Percentiles rank a stretch among this genome's conserved stretches.
Conservation (phyloP, 345 rosid species). For the Hevea brasiliensis region DNA sequence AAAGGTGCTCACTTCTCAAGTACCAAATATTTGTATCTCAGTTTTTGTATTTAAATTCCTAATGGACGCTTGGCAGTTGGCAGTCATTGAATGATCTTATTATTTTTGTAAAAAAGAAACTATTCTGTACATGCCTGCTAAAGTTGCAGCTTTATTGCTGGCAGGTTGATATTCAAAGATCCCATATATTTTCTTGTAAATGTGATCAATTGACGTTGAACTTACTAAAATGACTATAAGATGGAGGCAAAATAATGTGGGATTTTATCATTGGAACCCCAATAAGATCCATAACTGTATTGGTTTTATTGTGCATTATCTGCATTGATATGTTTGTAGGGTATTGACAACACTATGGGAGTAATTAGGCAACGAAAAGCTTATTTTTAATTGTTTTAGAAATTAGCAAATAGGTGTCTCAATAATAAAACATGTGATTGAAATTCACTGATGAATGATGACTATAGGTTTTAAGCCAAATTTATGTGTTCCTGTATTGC, state of each 20-base stretch:
- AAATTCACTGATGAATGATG: not conserved
- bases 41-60: not conserved
- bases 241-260: not conserved
- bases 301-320: not conserved
- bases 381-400: not conserved
- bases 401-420: not conserved
- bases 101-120: not conserved
- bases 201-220: not conserved
- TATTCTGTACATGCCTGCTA: not conserved
- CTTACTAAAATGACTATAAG: not conserved
- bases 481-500: not conserved
- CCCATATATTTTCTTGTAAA: not conserved
- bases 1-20: conserved; percentile 40
- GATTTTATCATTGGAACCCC: not conserved
- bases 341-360: not conserved
- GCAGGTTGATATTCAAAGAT: not conserved
- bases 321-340: not conserved
- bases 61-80: not conserved
- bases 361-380: not conserved
- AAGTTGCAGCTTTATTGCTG: not conserved
- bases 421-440: not conserved
- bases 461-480: not conserved
- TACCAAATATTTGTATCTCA: not conserved
- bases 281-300: not conserved
- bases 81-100: not conserved